Conservation (phyloP, 306 rosid species). For the Casuarina cunninghamiana region DNA sequence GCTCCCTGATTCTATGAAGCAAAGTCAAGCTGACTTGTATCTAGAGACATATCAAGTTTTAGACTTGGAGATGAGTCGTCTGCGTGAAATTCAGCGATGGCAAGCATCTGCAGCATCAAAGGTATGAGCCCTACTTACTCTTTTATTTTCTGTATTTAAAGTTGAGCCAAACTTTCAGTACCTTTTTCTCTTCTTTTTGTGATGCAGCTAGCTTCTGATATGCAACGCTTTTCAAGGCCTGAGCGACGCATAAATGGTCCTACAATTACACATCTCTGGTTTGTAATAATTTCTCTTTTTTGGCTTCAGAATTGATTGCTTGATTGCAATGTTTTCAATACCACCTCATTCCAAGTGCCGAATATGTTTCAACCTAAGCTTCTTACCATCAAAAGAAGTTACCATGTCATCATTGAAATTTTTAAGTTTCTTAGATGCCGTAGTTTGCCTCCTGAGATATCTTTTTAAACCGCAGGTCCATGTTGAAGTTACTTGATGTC, state of each 20-base stretch:
- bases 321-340: neutral
- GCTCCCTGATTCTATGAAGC: constrained; percentile 99
- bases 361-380: constrained; percentile 10
- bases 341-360: constrained; percentile 8
- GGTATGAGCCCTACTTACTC: constrained; percentile 37
- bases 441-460: constrained; percentile 19
- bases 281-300: constrained; percentile 30
- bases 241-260: constrained; percentile 99
- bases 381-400: constrained; percentile 1
- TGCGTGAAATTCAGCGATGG: constrained; percentile 97
- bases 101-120: constrained; percentile 95
- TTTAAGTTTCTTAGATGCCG: neutral
- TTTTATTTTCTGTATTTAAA: constrained; percentile 15
- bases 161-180: constrained; percentile 20
- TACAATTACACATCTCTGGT: constrained; percentile 93
- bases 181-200: constrained; percentile 21
- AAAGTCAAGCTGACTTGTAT: constrained; percentile 97
- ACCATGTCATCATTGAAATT: neutral
- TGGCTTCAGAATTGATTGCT: constrained; percentile 7
- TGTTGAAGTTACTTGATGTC: constrained; percentile 92
- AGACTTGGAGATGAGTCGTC: constrained; percentile 98
- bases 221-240: constrained; percentile 99
- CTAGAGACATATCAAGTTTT: constrained; percentile 95
- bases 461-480: constrained; percentile 66
- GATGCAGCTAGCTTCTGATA: constrained; percentile 90